A percentile compares a stretch with the other conserved stretches of the same genome.
Conservation (phyloP, 768 basidiomycete species). For the Cubamyces lactineus region DNA sequence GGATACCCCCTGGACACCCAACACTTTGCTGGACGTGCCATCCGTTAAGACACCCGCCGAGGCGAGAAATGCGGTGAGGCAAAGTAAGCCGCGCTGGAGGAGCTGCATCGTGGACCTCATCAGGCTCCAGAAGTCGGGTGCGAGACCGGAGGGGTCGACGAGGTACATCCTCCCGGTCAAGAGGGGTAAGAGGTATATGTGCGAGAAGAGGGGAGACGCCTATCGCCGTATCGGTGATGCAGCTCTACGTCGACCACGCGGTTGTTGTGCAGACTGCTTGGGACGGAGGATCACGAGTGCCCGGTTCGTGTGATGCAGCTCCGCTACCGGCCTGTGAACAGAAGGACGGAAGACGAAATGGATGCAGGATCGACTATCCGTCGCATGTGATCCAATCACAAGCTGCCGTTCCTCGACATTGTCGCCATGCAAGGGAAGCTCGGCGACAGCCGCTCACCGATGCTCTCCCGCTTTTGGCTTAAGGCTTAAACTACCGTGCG, state of each 20-base stretch:
- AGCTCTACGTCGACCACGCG: slow-evolving; percentile 7
- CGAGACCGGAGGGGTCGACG: slow-evolving; percentile 24
- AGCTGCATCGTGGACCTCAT: slow-evolving; percentile 25
- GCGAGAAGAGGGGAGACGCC: background rate
- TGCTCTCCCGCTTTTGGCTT: background rate
- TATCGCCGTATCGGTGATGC: slow-evolving; percentile 15
- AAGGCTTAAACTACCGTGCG: too few relatives aligned
- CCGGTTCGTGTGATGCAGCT: background rate
- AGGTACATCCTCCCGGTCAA: slow-evolving; percentile 20
- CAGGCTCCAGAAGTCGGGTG: slow-evolving; percentile 28
- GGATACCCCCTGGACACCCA: slow-evolving; percentile 39
- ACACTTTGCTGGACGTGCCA: background rate
- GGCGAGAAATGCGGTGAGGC: slow-evolving; percentile 26
- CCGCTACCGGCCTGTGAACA: slow-evolving; percentile 6
- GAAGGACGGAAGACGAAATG: slow-evolving; percentile 2
- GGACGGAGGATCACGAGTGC: background rate
- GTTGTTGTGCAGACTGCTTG: background rate
- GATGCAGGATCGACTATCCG: slow-evolving; percentile 10
- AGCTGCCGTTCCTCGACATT: background rate
- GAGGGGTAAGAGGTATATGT: slow-evolving; percentile 5
- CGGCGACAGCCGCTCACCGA: background rate
- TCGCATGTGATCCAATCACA: slow-evolving; percentile 10
- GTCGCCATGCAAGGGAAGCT: background rate
- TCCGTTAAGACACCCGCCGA: slow-evolving; percentile 21
- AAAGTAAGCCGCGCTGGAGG: slow-evolving; percentile 25